A percentile compares a stretch with the other conserved stretches of the same genome.
Evolutionary conservation across 2,329 filamentous ascomycete genomes (phyloP).

Genomic region (Fusarium falciforme): DNA sequence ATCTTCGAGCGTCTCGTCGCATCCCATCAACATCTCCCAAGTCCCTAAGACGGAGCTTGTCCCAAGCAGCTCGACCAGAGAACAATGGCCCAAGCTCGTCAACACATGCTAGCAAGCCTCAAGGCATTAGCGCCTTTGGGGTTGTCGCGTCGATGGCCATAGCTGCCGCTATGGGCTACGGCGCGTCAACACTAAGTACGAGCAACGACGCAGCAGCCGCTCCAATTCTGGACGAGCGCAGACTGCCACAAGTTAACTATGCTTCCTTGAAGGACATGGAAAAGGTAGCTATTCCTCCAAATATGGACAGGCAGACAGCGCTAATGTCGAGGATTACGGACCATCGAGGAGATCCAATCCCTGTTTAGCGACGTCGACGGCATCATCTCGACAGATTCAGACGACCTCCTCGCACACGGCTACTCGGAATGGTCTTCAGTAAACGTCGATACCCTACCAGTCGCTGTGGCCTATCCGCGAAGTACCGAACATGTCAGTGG

Average conservation of each 20-base stretch:
- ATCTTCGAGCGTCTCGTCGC: not conserved
- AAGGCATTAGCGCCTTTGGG: not conserved
- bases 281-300: not conserved
- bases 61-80: conserved; percentile 48
- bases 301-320: not conserved
- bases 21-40: not conserved
- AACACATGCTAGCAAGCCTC: not conserved
- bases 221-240: not conserved
- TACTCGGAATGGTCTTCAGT: conserved; percentile 78
- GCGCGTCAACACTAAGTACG: not conserved
- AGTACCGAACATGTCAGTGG: conserved; percentile 72
- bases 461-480: conserved; percentile 73
- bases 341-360: not conserved
- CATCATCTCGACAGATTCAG: not conserved
- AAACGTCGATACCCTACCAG: conserved; percentile 70
- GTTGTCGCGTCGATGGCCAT: not conserved
- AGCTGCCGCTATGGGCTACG: not conserved
- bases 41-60: conserved; percentile 43
- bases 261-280: not conserved
- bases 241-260: not conserved
- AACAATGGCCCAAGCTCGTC: not conserved
- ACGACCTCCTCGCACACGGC: conserved; percentile 72
- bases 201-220: not conserved
- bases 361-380: not conserved
- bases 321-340: not conserved